Percentiles rank a stretch among this genome's conserved stretches.
Evolutionary conservation across 2,329 filamentous ascomycete genomes (phyloP).

Genomic region (Exophiala spinifera): DNA sequence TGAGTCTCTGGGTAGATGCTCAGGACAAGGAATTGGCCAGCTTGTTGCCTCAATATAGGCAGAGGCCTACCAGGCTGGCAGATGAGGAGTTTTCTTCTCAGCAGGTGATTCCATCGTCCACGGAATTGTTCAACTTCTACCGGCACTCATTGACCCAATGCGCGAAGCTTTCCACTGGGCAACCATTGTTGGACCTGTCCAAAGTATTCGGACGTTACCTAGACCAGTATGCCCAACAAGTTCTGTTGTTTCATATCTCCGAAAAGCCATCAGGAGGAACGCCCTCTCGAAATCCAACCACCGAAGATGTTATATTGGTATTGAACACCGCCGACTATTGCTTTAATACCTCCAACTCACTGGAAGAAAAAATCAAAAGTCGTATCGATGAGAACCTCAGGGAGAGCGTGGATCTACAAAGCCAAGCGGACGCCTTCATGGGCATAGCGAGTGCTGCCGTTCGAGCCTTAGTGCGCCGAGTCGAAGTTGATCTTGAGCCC

Average conservation of each 20-base stretch:
- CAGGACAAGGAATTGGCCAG: slow-evolving; percentile 83
- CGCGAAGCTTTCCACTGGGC: slow-evolving; percentile 90
- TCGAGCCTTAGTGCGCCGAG: slow-evolving; percentile 75
- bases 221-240: slow-evolving; percentile 91
- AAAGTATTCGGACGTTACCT: slow-evolving; percentile 87
- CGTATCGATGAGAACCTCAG: slow-evolving; percentile 78
- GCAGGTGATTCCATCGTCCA: slow-evolving; percentile 87
- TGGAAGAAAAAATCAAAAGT: slow-evolving; percentile 91
- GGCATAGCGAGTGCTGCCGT: slow-evolving; percentile 88
- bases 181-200: slow-evolving; percentile 77
- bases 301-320: slow-evolving; percentile 80
- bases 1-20: slow-evolving; percentile 94
- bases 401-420: slow-evolving; percentile 78
- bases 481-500: slow-evolving; percentile 77
- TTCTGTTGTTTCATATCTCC: slow-evolving; percentile 70
- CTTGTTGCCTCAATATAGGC: slow-evolving; percentile 84
- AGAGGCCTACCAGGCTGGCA: slow-evolving; percentile 70
- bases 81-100: slow-evolving; percentile 93
- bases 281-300: slow-evolving; percentile 48
- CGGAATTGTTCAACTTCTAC: slow-evolving; percentile 97
- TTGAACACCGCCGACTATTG: slow-evolving; percentile 98
- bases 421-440: slow-evolving; percentile 91
- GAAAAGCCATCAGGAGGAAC: slow-evolving; percentile 56
- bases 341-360: slow-evolving; percentile 85
- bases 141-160: slow-evolving; percentile 89